Base-by-base conservation (phyloP, 2,329 filamentous ascomycete species). In the Tricladium varicosporioides region DNA sequence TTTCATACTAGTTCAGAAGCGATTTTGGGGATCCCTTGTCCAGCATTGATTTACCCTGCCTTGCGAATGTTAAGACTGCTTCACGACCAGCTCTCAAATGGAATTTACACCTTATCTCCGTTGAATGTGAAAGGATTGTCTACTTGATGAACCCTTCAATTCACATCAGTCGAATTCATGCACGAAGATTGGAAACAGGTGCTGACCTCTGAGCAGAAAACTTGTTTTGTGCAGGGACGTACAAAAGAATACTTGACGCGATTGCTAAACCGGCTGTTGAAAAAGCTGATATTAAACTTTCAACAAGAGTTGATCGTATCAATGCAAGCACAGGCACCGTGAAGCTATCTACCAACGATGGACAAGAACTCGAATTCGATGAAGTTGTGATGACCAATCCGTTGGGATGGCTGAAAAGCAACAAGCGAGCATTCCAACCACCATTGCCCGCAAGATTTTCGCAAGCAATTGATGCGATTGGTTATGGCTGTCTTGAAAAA, bases 331-430 rank as follows among this genome's bases (percentile, higher is more conserved):
- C 33, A 18, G 40, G 57, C 9, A 55, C 32, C 3, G 53, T 66
- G 2, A 57, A 49, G 16, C 27, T 70, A 14, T 44, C 27, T 22
- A 66, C 60, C 2, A 53, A 61, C 11, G 56, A 60, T 42, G 63
- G 60, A 5, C n/a, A 54, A 2, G 46, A 56, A 2, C 18, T 65
- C 9, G 51, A 63, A 9, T 72, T 69, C 47, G 74, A 77, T 43
- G 73, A 74, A 5, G 75, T 82, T 0, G 74, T 83, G 9, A 73
- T 81, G 54, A 82, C 80, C 0, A 67, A 73, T 8, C 80, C 80
- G 0, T 65, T 83, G 3, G 80, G 80, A 7, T 81, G 75, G 68
- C 64, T 80, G 16, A 76, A 80, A 61, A 62, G 64, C 15, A 72
- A 78, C 54, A 69, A 71, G 46, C 47, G 65, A 2, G 64, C 70